Evolutionary conservation across 495 filamentous ascomycete species (phyloP).

Genomic region (Mytilinidion resinicola): DNA sequence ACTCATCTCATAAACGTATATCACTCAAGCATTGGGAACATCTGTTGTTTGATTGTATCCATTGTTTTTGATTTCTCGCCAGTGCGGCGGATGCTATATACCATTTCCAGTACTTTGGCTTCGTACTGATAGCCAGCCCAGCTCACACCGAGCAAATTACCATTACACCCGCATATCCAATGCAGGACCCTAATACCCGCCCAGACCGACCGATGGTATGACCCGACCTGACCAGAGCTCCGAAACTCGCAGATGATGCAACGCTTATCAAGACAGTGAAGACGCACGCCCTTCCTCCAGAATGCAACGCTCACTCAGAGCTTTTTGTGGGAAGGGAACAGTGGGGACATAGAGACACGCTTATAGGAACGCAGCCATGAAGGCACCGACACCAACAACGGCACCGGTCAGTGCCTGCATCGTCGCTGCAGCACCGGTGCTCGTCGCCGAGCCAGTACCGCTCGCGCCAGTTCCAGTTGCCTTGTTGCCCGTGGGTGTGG

Average conservation of each 20-base stretch:
- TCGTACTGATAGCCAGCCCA: neutral
- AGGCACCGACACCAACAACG: slow-evolving; percentile 22
- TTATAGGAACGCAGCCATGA: slow-evolving; percentile 26
- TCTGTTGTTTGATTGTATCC: neutral
- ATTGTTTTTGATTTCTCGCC: neutral
- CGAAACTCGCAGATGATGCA: neutral
- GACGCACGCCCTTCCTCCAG: too few species aligned
- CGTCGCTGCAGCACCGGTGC: slow-evolving; percentile 20
- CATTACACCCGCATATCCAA: neutral
- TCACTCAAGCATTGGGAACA: neutral
- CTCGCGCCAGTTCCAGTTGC: slow-evolving; percentile 3
- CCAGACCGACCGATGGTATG: neutral
- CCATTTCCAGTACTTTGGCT: neutral
- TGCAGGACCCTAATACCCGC: neutral
- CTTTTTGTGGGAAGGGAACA: too few species aligned
- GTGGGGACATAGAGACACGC: neutral
- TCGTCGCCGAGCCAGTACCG: neutral
- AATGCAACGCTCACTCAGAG: too few species aligned
- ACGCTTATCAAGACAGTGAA: neutral
- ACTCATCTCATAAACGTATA: neutral
- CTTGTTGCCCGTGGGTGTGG: slow-evolving; percentile 1
- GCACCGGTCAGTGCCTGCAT: slow-evolving; percentile 13
- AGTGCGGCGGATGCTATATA: neutral
- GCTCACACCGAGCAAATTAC: neutral
- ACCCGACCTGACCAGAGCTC: neutral